Evolutionary conservation across 441 rosid species (phyloP), one percentile per base, ranked within the genome.

Genomic region (Isatis lusitanica): DNA sequence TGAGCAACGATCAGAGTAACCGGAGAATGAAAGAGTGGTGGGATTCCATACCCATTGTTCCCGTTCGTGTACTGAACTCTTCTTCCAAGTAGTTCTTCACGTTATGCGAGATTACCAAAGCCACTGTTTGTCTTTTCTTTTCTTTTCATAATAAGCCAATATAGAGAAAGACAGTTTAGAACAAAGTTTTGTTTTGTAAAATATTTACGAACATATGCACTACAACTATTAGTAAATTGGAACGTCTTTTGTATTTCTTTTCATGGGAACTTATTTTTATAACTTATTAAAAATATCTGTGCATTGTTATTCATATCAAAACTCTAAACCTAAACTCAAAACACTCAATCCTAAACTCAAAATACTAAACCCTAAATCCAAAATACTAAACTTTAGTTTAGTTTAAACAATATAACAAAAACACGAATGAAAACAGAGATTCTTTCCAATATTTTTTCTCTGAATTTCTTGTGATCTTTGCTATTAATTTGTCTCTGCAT

Each of bases 1-100:
- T 79, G 50, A 79, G 50, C 73, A 82, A 81, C 36, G 85, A 82
- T 30, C 83, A 78, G 71, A 88, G 90, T 33, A 83, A 85, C 62
- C 80, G 96, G 44, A 83, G 97, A 75, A 65, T 86, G 40, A 79
- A 83, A 63, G 97, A 91, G 79, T 93, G 99, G 99, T 96, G 97
- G 98, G 97, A 86, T 58, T 85, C 97, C 0, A 91, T 93, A 79
- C 98, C 99, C 4, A 77, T 89, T 38, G 80, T 76, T 40, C 92
- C 87, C 0, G 85, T 93, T 50, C 95, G 86, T 3, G 46, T 88
- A 9, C 83, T 80, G 7, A 74, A 87, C 65, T 12, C 70, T 52
- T 71, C 80, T 39, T 66, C 80, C 43, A 77, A 77, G 73, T 72
- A 60, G 73, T 18, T 18, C 43, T 18, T 18, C 43, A 61, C 64